phyloP scores from a whole-genome alignment of 2,329 filamentous ascomycete species.

The Scopulariopsis brevicaulis region DNA sequence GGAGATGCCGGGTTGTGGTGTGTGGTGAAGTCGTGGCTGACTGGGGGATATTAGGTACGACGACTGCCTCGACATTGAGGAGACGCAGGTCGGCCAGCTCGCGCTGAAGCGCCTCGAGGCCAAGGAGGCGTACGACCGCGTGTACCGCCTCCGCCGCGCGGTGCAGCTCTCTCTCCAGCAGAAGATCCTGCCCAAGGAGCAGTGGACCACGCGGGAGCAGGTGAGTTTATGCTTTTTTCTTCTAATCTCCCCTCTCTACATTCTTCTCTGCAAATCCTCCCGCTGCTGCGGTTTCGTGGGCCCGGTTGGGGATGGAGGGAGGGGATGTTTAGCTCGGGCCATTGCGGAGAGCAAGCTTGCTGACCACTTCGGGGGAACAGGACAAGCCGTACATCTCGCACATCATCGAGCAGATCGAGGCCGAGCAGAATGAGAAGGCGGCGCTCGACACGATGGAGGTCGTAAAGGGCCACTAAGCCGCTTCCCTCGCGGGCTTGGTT shows the following conservation, averaged over 20 bases:
- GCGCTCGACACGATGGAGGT: conserved; percentile 38
- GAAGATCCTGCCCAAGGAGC: conserved; percentile 50
- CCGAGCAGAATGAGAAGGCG: conserved; percentile 37
- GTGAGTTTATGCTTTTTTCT: conserved; percentile 18
- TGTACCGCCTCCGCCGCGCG: conserved; percentile 93
- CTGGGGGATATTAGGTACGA: conserved; percentile 57
- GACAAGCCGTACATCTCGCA: conserved; percentile 43
- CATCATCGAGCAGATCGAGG: conserved; percentile 39
- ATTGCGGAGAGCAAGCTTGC: background rate
- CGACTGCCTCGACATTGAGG: conserved; percentile 82
- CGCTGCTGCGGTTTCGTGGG: background rate
- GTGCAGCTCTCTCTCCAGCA: conserved; percentile 63
- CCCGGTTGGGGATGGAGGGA: background rate
- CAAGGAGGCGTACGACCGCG: conserved; percentile 89
- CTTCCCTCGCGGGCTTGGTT: background rate
- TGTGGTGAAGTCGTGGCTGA: background rate
- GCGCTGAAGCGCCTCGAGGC: conserved; percentile 84
- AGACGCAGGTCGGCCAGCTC: conserved; percentile 74
- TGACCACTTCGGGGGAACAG: conserved; percentile 14
- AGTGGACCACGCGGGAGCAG: conserved; percentile 48
- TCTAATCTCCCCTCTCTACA: background rate
- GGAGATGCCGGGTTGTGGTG: background rate
- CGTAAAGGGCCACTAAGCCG: conserved; percentile 33
- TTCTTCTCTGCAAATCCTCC: background rate
- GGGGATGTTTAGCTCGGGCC: background rate